phyloP scores from a whole-genome alignment of 345 rosid species.

The Kernera saxatilis region DNA sequence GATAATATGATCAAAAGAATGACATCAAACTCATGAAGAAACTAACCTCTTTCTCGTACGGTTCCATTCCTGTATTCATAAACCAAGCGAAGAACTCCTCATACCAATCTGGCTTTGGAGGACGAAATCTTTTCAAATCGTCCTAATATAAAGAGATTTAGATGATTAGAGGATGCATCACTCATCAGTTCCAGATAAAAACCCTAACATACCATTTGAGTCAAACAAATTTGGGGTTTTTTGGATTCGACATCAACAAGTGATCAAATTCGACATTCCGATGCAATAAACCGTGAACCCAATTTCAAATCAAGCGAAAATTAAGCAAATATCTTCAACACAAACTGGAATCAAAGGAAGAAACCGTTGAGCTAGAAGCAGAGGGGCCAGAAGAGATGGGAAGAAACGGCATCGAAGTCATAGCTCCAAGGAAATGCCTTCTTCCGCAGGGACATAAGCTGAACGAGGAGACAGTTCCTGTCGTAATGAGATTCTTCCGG shows the following conservation, averaged over 20 bases:
- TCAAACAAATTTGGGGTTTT: no score
- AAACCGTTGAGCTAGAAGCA: constrained; percentile 42
- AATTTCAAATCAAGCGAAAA: not conserved
- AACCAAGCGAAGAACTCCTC: constrained; percentile 62
- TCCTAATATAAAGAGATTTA: constrained; percentile 28
- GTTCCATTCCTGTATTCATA: constrained; percentile 38
- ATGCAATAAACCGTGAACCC: not conserved
- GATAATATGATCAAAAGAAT: not conserved
- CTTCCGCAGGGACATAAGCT: constrained; percentile 46
- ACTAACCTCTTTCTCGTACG: constrained; percentile 71
- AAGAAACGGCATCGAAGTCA: constrained; percentile 34
- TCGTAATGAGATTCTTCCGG: not conserved
- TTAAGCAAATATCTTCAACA: not conserved
- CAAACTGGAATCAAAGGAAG: not conserved
- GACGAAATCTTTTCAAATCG: constrained; percentile 43
- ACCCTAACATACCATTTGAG: not conserved
- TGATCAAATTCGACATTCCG: not conserved
- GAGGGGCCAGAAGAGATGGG: constrained; percentile 29
- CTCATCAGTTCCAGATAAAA: not conserved
- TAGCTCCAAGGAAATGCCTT: constrained; percentile 45
- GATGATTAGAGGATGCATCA: not conserved
- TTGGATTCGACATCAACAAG: not conserved
- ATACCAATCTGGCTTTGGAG: constrained; percentile 76
- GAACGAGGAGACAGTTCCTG: constrained; percentile 4
- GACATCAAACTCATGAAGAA: not conserved